Base-by-base conservation (phyloP, 495 filamentous ascomycete genomes). In the Tuber aestivum region DNA sequence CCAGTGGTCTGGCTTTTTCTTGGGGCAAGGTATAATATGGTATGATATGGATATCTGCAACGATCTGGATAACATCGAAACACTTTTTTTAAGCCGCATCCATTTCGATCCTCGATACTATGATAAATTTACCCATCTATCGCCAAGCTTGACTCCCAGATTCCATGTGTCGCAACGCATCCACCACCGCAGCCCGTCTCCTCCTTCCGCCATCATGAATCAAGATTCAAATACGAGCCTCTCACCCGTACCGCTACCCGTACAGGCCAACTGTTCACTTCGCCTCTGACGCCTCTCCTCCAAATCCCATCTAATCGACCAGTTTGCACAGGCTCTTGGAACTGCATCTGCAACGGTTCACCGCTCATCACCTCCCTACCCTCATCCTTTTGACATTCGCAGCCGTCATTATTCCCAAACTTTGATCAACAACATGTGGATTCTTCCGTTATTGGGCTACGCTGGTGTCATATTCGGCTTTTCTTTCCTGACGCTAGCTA, bases 401-500 rank as follows among this genome's bases (percentile, higher is more conserved):
- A 61, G 87, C 79, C 65, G 20, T 37, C 45, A 41, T 50, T 68
- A 21, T 65, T 27, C 32, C 16, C 12, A 27, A 40, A 9, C 69
- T 41, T 40, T n/a, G 32, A n/a, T 38, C 70, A 71, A 23, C 10
- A 97, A n/a, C n/a, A n/a, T 97, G 95, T 97, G 92, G 92, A 92
- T 97, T 84, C 86, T 97, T 78, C 93, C 94, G 73, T 86, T 96
- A 41, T 85, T 97, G 77, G 96, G 95, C 76, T 97, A 97, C 80
- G 83, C 94, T 41, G 95, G 95, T 80, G 88, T 96, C 74, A 86
- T 93, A 72, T 87, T 97, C 37, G 94, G 95, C 81, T 99, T 99
- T 84, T 88, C 89, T 71, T 98, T 99, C 86, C 88, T 99, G 68
- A 97, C 95, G 9, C 87, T 98, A 23, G 92, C 94, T 23, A 97